Conservation (phyloP, 208 protist species). For the Leishmania tarentolae region DNA sequence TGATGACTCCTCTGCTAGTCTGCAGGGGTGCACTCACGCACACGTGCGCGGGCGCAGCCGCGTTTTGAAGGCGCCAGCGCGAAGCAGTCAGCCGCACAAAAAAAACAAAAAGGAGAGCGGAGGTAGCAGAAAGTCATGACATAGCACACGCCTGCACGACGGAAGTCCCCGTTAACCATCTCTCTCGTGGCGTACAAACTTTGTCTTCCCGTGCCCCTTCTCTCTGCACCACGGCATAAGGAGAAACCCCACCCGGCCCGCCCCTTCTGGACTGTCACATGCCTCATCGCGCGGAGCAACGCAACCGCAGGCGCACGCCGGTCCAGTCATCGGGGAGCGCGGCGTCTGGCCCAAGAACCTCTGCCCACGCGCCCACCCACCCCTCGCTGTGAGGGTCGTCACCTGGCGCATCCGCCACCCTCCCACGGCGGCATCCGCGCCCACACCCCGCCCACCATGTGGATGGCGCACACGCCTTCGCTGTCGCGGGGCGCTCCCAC, state of each 20-base stretch:
- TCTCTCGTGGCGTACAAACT: background rate
- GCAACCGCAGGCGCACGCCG: background rate
- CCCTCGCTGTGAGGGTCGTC: background rate
- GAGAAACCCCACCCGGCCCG: no score
- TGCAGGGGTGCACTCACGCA: background rate
- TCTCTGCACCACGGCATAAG: background rate
- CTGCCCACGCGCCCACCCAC: no score
- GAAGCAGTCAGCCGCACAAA: background rate
- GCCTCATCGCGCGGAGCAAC: no score
- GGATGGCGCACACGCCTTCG: background rate
- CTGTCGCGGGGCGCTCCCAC: background rate
- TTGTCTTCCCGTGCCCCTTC: background rate
- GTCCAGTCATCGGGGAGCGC: background rate
- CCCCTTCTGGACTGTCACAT: background rate
- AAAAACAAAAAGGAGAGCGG: background rate
- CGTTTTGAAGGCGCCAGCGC: background rate
- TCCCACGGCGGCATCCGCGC: no score
- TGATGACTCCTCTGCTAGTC: constrained; percentile 6
- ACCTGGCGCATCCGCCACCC: background rate
- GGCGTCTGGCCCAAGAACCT: no score
- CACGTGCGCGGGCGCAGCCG: background rate
- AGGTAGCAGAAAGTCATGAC: background rate
- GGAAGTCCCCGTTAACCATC: background rate
- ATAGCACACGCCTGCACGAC: background rate
- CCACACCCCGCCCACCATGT: background rate